Conservation (phyloP, 2,329 filamentous ascomycete species). For the Nemania abortiva region DNA sequence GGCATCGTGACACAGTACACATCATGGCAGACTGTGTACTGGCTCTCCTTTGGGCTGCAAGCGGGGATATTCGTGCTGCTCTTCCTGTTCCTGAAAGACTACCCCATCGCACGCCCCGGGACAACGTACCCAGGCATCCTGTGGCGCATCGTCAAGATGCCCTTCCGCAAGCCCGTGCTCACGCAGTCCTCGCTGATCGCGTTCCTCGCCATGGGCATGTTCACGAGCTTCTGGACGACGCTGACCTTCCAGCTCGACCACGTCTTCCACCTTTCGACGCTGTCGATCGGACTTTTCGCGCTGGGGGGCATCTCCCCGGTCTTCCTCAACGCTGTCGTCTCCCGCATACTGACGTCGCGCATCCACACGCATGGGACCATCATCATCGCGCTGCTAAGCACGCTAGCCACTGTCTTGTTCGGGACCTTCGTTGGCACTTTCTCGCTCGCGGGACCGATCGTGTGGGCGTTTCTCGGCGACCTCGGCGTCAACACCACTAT, state of each 20-base stretch:
- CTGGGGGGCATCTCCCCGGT: slow-evolving; percentile 49
- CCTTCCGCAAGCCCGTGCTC: slow-evolving; percentile 74
- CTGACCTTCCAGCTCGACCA: slow-evolving; percentile 49
- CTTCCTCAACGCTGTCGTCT: slow-evolving; percentile 48
- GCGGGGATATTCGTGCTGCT: slow-evolving; percentile 73
- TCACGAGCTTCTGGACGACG: slow-evolving; percentile 66
- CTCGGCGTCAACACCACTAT: slow-evolving; percentile 51
- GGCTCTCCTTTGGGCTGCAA: slow-evolving; percentile 79
- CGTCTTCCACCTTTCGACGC: slow-evolving; percentile 46
- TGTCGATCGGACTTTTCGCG: slow-evolving; percentile 48
- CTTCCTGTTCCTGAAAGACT: slow-evolving; percentile 83
- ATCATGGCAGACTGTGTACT: slow-evolving; percentile 82
- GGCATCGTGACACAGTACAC: slow-evolving; percentile 81
- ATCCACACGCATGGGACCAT: slow-evolving; percentile 47
- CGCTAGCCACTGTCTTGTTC: slow-evolving; percentile 44
- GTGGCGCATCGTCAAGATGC: slow-evolving; percentile 72
- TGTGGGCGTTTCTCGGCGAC: slow-evolving; percentile 52
- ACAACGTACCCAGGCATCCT: slow-evolving; percentile 75
- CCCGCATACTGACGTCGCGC: slow-evolving; percentile 43
- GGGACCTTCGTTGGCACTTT: slow-evolving; percentile 51
- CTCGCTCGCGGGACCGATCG: slow-evolving; percentile 50
- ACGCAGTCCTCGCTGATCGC: slow-evolving; percentile 76
- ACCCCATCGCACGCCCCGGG: slow-evolving; percentile 78
- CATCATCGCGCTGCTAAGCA: slow-evolving; percentile 42
- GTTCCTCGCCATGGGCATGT: slow-evolving; percentile 67